Evolutionary conservation across 1,284 basidiomycete genomes (phyloP), one percentile per base, ranked within the genome.

Genomic region (Melampsora allii-populina): DNA sequence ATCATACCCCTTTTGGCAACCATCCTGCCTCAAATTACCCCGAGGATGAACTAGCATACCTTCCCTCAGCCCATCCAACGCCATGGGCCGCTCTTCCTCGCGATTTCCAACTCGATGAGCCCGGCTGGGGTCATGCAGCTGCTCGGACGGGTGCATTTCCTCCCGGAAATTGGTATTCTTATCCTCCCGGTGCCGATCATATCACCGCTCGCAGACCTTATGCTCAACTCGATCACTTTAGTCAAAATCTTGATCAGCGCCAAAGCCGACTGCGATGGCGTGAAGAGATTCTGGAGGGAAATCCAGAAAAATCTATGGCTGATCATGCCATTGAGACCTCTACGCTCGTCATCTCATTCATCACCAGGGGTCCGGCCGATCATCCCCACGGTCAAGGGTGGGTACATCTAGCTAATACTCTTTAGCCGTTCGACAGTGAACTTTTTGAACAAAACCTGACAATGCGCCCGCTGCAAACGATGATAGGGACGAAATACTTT

Each of bases 341-440:
- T 9, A 50, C 46, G 31, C 42, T 72, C 29, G 69, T 72, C 14
- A 39, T 72, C 39, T 64, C 69, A 21, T 58, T 72, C 12, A 63
- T 72, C n/a, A 65, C 69, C 45, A 60, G 69, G n/a, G 63, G 69
- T 27, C 33, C 69, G 17, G 6, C 36, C 33, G 48, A 64, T 36
- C 69, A 72, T 29, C 69, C 69, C 9, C 53, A 72, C 33, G 69
- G 63, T 36, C 69, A 72, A 58, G 69, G 61, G 69, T 72, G 7
- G 61, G 67, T 45, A 29, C 29, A n/a, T 27, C 46, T 64, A 2
- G 39, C 7, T 24, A 14, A 27, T 65, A 17, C 42, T 21, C 6
- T 45, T 46, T 24, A 6, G 19, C 21, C 12, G 24, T n/a, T 24
- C 12, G n/a, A 5, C 12, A 27, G 3, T 29, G 24, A n/a, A 42